These are phyloP conservation scores for Chrysoporthe cubensis DNA, from an alignment of 2,329 filamentous ascomycete genomes.

Conservation along the genomic window DNA sequence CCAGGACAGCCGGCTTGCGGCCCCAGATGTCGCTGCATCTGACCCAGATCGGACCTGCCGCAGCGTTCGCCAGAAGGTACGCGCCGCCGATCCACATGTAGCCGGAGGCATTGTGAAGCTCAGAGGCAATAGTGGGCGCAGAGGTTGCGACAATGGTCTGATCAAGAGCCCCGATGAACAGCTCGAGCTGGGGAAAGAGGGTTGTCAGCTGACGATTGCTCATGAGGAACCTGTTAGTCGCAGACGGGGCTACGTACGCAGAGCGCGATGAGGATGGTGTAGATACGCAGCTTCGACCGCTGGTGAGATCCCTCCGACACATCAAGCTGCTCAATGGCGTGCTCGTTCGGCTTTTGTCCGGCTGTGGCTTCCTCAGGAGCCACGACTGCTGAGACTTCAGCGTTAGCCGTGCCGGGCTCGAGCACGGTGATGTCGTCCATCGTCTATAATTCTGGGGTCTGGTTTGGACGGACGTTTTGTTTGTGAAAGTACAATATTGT, in stretches of 20 bases:
- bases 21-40: conserved; percentile 49
- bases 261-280: neutral
- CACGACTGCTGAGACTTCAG: neutral
- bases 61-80: conserved; percentile 65
- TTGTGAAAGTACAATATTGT: neutral
- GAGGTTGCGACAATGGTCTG: conserved; percentile 53
- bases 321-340: conserved; percentile 2
- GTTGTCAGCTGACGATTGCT: neutral
- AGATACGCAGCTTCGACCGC: neutral
- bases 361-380: neutral
- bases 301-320: neutral
- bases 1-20: conserved; percentile 44
- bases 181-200: neutral
- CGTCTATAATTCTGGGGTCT: neutral
- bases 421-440: conserved; percentile 10
- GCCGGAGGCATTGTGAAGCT: conserved; percentile 55
- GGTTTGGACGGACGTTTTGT: neutral
- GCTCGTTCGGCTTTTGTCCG: neutral
- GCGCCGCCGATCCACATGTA: conserved; percentile 72
- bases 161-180: conserved; percentile 36
- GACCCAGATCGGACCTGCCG: conserved; percentile 63
- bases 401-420: neutral
- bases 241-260: neutral
- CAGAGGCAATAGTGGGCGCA: conserved; percentile 51
- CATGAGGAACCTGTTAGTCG: neutral